Conservation (phyloP, 2,329 filamentous ascomycete species). For the Didymella exigua region DNA sequence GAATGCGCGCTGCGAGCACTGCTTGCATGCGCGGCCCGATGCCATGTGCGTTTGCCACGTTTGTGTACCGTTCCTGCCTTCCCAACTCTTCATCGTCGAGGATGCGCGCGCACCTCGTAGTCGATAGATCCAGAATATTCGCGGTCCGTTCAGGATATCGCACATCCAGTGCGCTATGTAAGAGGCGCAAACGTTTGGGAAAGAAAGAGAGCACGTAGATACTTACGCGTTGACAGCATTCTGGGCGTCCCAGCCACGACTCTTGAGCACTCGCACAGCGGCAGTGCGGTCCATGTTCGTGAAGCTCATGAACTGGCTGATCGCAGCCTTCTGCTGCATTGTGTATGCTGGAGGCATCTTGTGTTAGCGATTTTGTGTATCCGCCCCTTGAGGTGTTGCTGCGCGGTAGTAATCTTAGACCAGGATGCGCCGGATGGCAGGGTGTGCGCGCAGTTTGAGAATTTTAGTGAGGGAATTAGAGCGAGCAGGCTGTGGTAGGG, state of each 20-base stretch:
- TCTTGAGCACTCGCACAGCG: slow-evolving; percentile 53
- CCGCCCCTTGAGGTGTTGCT: slow-evolving; percentile 2
- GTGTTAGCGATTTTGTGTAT: slow-evolving; percentile 21
- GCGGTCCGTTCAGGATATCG: not conserved
- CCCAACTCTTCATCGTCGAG: not conserved
- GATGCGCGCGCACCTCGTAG: not conserved
- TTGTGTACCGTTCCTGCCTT: slow-evolving; percentile 1
- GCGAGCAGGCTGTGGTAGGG: not conserved
- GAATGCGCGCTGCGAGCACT: slow-evolving; percentile 5
- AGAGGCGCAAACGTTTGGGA: not conserved
- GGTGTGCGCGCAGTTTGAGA: not conserved
- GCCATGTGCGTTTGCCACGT: slow-evolving; percentile 5
- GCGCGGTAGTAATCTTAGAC: not conserved
- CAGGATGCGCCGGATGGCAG: slow-evolving; percentile 3
- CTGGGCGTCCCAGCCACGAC: slow-evolving; percentile 53
- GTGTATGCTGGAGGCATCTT: slow-evolving; percentile 56
- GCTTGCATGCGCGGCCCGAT: not conserved
- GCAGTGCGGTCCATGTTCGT: slow-evolving; percentile 53
- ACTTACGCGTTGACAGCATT: slow-evolving; percentile 56
- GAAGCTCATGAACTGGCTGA: slow-evolving; percentile 53
- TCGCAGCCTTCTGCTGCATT: slow-evolving; percentile 53
- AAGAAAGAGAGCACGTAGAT: slow-evolving; percentile 2
- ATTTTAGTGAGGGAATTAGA: too few species aligned
- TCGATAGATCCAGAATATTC: not conserved
- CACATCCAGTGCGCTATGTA: not conserved